These are phyloP conservation scores for Sporothrix globosa DNA, from an alignment of 2,329 filamentous ascomycete species.

Conservation along the genomic window DNA sequence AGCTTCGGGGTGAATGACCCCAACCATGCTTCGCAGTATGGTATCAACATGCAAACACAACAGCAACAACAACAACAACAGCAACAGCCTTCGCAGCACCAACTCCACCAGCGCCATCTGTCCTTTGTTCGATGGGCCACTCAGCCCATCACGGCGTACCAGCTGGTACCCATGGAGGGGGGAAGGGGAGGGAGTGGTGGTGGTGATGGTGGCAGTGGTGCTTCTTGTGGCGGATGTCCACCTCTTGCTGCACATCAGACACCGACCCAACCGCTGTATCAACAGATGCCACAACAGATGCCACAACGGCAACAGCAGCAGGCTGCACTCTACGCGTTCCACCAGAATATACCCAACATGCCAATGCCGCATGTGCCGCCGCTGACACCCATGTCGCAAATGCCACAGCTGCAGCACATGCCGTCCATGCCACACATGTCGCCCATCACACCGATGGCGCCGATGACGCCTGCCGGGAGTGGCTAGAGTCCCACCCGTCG, in stretches of 20 bases:
- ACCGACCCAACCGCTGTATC: slow-evolving; percentile 6
- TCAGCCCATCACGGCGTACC: slow-evolving; percentile 25
- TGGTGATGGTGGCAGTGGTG: background rate
- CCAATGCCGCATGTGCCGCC: background rate
- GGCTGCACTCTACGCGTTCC: background rate
- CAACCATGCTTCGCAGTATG: background rate
- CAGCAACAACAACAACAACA: background rate
- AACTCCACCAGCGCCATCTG: background rate
- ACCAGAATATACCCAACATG: background rate
- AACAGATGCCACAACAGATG: background rate
- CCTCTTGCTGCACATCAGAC: slow-evolving; percentile 27
- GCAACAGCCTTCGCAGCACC: background rate
- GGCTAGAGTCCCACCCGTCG: slow-evolving; percentile 8
- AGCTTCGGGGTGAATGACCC: background rate
- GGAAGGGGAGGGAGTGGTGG: background rate
- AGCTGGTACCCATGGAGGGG: slow-evolving; percentile 27
- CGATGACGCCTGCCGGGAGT: background rate
- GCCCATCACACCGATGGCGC: background rate
- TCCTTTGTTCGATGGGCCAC: slow-evolving; percentile 25
- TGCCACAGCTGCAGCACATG: background rate
- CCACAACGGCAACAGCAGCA: slow-evolving; percentile 14
- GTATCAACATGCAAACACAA: background rate
- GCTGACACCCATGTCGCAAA: background rate
- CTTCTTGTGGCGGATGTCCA: slow-evolving; percentile 1
- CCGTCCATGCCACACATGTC: slow-evolving; percentile 28